Percentiles rank a stretch among this genome's conserved stretches.
phyloP scores from a whole-genome alignment of 164 flowering plant species.

The Chimonanthus praecox region DNA sequence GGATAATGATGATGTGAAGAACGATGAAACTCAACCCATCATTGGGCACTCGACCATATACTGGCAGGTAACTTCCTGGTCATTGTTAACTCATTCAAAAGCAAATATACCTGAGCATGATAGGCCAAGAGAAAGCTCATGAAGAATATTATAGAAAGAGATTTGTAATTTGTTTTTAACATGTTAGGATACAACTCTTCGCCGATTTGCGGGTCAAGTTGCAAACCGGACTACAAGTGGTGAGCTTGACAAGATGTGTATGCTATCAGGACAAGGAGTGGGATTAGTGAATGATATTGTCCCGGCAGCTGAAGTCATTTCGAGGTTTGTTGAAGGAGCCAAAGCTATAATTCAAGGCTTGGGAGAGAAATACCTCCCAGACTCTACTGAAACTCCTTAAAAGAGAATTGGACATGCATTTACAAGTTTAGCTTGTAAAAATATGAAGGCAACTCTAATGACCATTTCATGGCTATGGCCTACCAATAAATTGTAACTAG shows the following conservation, averaged over 20 bases:
- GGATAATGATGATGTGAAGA: conserved; percentile 13
- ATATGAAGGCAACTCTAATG: not conserved
- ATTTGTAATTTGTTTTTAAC: no score
- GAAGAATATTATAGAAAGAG: no score
- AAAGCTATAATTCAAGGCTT: conserved; percentile 16
- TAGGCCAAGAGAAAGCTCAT: no score
- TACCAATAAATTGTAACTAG: no score
- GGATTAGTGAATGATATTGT: conserved; percentile 25
- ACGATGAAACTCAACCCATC: conserved; percentile 20
- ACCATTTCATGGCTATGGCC: no score
- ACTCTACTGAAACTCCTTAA: not conserved
- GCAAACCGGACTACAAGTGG: conserved; percentile 18
- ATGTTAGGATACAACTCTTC: conserved; percentile 11
- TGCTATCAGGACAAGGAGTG: conserved; percentile 29
- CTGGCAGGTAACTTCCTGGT: conserved; percentile 1
- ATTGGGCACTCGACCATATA: conserved; percentile 17
- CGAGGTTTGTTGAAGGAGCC: conserved; percentile 27
- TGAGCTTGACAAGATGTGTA: conserved; percentile 12
- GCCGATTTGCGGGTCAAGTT: conserved; percentile 19
- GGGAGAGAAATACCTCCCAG: conserved; percentile 9
- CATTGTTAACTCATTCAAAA: not conserved
- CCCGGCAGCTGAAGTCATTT: conserved; percentile 20
- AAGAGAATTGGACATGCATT: conserved; percentile 13
- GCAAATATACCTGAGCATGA: no score
- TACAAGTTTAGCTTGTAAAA: conserved; percentile 14